A percentile compares a stretch with the other conserved stretches of the same genome.
Evolutionary conservation across 2,329 filamentous ascomycete species (phyloP).

Genomic region (Lithohypha guttulata): DNA sequence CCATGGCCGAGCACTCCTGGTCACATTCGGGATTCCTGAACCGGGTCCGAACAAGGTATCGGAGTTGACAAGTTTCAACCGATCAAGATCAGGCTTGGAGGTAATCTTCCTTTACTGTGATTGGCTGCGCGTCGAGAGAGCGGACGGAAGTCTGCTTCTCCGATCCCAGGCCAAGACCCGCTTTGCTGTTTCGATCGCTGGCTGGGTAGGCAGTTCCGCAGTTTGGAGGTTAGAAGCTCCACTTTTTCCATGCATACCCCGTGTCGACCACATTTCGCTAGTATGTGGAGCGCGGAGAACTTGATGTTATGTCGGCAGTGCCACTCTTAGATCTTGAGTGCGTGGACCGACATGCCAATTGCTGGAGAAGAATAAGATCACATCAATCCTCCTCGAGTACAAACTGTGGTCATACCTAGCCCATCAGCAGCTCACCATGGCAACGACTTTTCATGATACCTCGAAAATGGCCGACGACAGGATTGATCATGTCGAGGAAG

Average conservation of each 20-base stretch:
- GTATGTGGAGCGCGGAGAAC: conserved; percentile 2
- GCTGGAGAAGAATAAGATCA: neutral
- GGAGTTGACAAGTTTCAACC: too few species aligned
- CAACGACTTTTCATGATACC: neutral
- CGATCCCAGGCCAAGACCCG: neutral
- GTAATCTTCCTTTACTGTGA: too few species aligned
- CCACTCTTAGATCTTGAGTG: too few species aligned
- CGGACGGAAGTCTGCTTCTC: too few species aligned
- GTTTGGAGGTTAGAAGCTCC: too few species aligned
- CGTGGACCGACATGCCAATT: too few species aligned
- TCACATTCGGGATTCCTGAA: neutral
- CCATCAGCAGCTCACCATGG: neutral
- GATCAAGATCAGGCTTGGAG: too few species aligned
- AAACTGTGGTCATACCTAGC: neutral
- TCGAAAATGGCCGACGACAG: conserved; percentile 5
- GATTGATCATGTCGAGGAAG: conserved; percentile 7
- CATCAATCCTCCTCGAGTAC: neutral
- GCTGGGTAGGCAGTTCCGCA: too few species aligned
- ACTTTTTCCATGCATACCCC: conserved; percentile 6
- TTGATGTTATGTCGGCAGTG: too few species aligned
- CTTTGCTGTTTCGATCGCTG: neutral
- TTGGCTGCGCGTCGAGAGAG: too few species aligned
- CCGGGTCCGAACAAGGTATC: neutral
- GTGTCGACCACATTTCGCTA: neutral
- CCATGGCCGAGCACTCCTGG: neutral